Evolutionary conservation across 306 rosid species (phyloP), one percentile per base, ranked within the genome.

Genomic region (Amphicarpaea edgeworthii): DNA sequence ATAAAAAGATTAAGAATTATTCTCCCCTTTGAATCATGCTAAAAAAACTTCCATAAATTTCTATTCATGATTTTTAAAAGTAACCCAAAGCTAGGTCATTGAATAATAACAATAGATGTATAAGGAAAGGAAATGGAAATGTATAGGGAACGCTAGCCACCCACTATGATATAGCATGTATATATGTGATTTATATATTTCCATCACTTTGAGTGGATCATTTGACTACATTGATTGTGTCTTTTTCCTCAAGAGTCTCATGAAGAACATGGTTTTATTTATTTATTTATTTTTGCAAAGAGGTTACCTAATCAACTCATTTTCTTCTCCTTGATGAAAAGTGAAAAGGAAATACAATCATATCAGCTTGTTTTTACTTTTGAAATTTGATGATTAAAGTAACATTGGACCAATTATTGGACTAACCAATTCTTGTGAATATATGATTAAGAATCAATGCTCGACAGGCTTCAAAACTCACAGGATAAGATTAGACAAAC

Each of bases 351-450:
- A 40, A 75, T 34, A 37, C 54, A 79, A 85, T 83, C 86, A 83
- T 67, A 21, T 26, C 83, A 23, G 57, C 68, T 62, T 17, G 58
- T 63, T 75, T 74, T 45, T 37, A 49, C 83, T 83, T 87, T 87
- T 61, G 83, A 83, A 73, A 70, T 70, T 78, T 61, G 71, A 66
- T 62, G 74, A 70, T 12, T 72, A 86, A 80, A 81, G 86, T 71
- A 72, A 72, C 85, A 78, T 80, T 85, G 75, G 85, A 86, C 82
- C 77, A 69, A 81, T 75, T 70, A 47, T 81, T 70, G 61, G 76
- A 81, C 50, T 24, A 46, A 73, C 74, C 85, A 79, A 62, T 75
- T 82, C 23, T 61, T 30, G 30, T 45, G 69, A 61, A 79, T 59
- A 23, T 32, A 7, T 74, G 21, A 51, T 17, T 20, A 41, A 43